Base-by-base conservation (phyloP, 78 protist genomes). In the Thecamonas trahens region DNA sequence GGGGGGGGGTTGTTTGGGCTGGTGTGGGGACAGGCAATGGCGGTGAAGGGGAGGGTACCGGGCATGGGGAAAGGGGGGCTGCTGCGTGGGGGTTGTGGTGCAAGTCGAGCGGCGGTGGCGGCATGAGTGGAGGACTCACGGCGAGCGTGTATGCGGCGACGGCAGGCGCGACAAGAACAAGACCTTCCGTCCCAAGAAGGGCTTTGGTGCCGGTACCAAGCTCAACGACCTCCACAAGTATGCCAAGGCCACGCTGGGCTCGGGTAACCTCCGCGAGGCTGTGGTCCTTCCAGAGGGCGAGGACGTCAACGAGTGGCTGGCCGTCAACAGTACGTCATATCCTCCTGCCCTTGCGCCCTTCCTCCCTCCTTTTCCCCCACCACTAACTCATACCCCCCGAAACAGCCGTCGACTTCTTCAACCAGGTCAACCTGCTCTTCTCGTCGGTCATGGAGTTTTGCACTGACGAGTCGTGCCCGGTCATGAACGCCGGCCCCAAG, bases 381-480 rank as follows among this genome's bases (percentile, higher is more conserved):
- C 13, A 15, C 13, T 34, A 15, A 8, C 34, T 58, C 13, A 15
- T 58, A 15, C 13, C 13, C 8, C 13, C 49, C 7, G 7, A 1
- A 26, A 2, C 84, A 87, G 91, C 95, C 20, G 89, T 94, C 34
- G 99, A 96, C 67, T 96, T 96, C 83, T 96, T 86, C 90, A 94
- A 95, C 82, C 94, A 91, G 78, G 92, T 91, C 63, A 89, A 91
- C 76, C 42, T 96, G 77, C 76, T 96, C 24, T 96, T 91, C 74
- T 97, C 98, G 24, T 79, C 91, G 20, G 80, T 96, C 26, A 83
- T 96, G 13, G 98, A 96, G 71, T 95, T 90, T 61, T 96, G 99
- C 92, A 91, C 96, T n/a, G 71, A 70, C 1, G 73, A 67, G 6
- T 11, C 66, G n/a, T 97, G 99, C 74, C 97, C 97, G 0, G 81